These are phyloP conservation scores for Lyophyllum shimeji DNA, from an alignment of 768 basidiomycete species.

Conservation along the genomic window DNA sequence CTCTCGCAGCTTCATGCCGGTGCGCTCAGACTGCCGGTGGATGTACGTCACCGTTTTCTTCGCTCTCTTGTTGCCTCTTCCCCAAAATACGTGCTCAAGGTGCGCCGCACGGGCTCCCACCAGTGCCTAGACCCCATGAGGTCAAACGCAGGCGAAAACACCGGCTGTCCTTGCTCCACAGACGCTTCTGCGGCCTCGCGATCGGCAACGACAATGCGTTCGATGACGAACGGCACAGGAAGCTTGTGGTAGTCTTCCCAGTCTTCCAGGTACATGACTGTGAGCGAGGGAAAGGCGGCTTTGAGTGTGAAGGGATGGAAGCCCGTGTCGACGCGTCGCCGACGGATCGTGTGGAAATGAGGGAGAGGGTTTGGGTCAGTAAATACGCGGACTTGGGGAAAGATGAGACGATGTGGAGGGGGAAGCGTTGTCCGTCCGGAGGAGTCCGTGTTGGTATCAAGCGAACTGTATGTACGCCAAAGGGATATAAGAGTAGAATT, in stretches of 20 bases:
- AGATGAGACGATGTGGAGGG: constrained; percentile 71
- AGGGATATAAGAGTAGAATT: constrained; percentile 75
- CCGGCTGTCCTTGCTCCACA: constrained; percentile 32
- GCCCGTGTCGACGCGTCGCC: constrained; percentile 54
- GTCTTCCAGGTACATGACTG: constrained; percentile 67
- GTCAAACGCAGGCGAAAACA: constrained; percentile 43
- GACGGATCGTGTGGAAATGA: constrained; percentile 34
- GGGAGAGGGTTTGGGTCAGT: constrained; percentile 41
- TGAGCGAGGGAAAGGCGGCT: constrained; percentile 71
- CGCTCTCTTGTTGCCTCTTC: constrained; percentile 23
- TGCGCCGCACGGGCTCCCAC: constrained; percentile 63
- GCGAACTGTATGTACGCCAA: constrained; percentile 72
- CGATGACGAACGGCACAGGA: constrained; percentile 68
- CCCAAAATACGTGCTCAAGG: constrained; percentile 43
- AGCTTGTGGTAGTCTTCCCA: constrained; percentile 76
- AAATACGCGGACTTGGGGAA: constrained; percentile 68
- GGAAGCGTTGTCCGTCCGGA: constrained; percentile 53
- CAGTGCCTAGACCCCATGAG: constrained; percentile 53
- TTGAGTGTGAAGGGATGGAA: constrained; percentile 75
- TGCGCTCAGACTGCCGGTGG: constrained; percentile 53
- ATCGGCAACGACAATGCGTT: constrained; percentile 78
- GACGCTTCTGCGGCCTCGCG: constrained; percentile 55
- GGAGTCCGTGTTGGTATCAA: constrained; percentile 45
- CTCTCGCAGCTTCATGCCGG: constrained; percentile 48
- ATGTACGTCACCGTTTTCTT: constrained; percentile 67